Percentiles rank a stretch among this genome's conserved stretches.
phyloP scores from a whole-genome alignment of 805 yeast genomes.

The Candida fluviatilis region DNA sequence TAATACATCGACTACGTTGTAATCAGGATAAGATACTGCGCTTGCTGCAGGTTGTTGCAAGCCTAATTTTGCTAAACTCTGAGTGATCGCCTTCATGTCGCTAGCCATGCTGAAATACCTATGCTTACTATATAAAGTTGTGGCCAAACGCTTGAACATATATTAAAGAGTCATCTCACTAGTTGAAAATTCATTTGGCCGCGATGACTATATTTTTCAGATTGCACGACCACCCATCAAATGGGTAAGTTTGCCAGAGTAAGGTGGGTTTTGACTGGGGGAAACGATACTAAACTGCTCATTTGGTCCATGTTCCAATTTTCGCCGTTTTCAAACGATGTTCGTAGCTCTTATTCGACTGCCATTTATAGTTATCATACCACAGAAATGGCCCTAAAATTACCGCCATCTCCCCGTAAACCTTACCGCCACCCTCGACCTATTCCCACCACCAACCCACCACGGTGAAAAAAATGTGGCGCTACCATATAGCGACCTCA shows the following conservation, averaged over 20 bases:
- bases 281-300: background rate
- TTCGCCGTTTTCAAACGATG: no score
- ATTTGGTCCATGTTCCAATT: no score
- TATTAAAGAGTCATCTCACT: background rate
- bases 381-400: no score
- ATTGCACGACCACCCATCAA: background rate
- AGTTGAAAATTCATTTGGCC: background rate
- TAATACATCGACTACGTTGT: slow-evolving; percentile 80
- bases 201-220: background rate
- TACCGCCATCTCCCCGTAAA: no score
- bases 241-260: background rate
- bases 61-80: slow-evolving; percentile 33
- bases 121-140: slow-evolving; percentile 4
- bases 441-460: no score
- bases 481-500: background rate
- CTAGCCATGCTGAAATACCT: slow-evolving; percentile 8
- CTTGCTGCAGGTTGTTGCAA: slow-evolving; percentile 39
- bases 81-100: slow-evolving; percentile 23
- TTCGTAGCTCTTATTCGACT: no score
- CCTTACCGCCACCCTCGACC: no score
- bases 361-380: no score
- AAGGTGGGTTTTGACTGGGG: background rate
- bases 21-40: slow-evolving; percentile 67
- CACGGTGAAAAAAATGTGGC: no score
- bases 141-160: background rate